phyloP scores from a whole-genome alignment of 2,329 filamentous ascomycete species.

The Graphilbum sp. region DNA sequence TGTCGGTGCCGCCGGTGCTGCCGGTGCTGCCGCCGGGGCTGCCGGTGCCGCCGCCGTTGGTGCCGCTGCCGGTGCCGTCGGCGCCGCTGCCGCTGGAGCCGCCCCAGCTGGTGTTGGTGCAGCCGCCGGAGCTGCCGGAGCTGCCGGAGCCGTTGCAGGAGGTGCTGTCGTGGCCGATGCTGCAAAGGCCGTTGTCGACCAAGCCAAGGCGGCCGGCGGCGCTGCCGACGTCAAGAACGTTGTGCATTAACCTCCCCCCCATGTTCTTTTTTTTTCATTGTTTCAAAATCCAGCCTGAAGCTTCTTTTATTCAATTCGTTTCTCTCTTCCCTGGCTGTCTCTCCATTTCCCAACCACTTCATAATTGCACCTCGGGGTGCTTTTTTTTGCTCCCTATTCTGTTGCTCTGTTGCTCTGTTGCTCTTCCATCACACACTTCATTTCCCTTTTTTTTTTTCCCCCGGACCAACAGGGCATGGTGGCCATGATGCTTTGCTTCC shows the following conservation, averaged over 20 bases:
- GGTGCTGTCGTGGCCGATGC: constrained; percentile 5
- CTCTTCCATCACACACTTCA: too few species aligned
- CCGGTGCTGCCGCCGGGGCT: constrained; percentile 1
- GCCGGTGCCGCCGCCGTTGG: background rate
- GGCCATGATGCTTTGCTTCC: too few species aligned
- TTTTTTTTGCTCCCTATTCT: constrained; percentile 1
- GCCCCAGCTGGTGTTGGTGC: background rate
- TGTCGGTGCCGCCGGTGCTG: background rate
- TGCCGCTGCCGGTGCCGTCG: background rate
- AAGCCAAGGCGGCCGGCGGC: background rate
- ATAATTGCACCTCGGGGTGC: background rate
- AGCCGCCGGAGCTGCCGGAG: background rate
- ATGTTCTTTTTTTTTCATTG: too few species aligned
- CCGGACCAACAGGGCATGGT: background rate
- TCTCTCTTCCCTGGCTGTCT: background rate
- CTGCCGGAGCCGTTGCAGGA: background rate
- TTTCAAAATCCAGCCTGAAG: background rate
- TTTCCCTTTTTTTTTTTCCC: background rate
- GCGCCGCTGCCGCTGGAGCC: background rate
- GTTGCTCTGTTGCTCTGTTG: background rate
- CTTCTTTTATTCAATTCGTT: background rate
- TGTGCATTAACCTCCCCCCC: background rate
- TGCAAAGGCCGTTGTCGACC: background rate
- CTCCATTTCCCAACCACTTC: background rate
- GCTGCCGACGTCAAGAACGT: constrained; percentile 2